Evolutionary conservation across 345 rosid genomes (phyloP).

Genomic region (Corchorus olitorius): DNA sequence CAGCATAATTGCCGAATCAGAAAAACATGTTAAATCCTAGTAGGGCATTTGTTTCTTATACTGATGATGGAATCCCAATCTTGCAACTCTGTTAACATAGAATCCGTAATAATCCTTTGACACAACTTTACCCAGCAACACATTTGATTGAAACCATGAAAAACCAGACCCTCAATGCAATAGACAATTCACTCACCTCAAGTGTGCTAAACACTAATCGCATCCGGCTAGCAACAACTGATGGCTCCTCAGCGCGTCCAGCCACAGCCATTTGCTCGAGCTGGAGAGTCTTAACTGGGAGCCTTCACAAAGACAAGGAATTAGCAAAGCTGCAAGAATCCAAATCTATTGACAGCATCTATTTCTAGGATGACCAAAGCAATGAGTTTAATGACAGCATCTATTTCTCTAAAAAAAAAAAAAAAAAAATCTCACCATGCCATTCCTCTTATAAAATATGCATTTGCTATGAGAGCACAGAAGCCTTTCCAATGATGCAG

Average conservation of each 20-base stretch:
- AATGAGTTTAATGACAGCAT: not conserved
- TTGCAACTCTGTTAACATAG: no score
- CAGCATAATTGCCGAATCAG: not conserved
- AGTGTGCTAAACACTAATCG: conserved; percentile 84
- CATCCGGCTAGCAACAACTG: conserved; percentile 90
- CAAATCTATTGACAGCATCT: not conserved
- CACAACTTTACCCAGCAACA: no score
- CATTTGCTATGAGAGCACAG: conserved; percentile 90
- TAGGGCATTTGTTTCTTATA: no score
- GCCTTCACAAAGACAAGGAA: conserved; percentile 45
- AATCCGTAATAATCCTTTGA: no score
- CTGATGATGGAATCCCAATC: no score
- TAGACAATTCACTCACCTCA: conserved; percentile 52
- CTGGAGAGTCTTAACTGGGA: conserved; percentile 95
- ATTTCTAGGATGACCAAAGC: conserved; percentile 9
- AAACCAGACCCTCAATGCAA: not conserved
- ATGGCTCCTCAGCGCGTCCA: conserved; percentile 80
- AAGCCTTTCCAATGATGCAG: conserved; percentile 83
- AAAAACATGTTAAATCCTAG: not conserved
- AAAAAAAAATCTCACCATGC: conserved; percentile 68
- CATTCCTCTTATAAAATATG: conserved; percentile 81
- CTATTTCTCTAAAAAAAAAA: not conserved
- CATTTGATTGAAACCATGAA: no score
- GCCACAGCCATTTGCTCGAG: conserved; percentile 91
- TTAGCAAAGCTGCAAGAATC: not conserved